Conservation (phyloP, 2,329 filamentous ascomycete species). For the Penicillium janthinellum region DNA sequence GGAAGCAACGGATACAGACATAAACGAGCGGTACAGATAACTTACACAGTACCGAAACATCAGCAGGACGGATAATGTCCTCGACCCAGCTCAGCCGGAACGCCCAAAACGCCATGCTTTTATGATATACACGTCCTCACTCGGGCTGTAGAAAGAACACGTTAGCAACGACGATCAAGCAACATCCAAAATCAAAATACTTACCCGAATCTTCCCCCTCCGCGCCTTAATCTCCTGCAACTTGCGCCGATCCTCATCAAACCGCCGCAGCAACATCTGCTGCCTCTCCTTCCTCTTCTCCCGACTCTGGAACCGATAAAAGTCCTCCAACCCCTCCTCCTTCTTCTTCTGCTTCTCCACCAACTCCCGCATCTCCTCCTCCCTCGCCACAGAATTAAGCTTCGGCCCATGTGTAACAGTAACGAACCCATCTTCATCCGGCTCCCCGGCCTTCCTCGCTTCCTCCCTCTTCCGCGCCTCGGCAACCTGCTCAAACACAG, state of each 20-base stretch:
- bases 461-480: constrained; percentile 65
- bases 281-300: constrained; percentile 78
- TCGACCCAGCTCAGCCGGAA: constrained; percentile 6
- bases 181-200: constrained; percentile 13
- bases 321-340: constrained; percentile 67
- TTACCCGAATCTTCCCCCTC: constrained; percentile 61
- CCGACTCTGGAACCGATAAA: constrained; percentile 81
- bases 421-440: constrained; percentile 93
- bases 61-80: constrained; percentile 4
- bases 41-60: constrained; percentile 25
- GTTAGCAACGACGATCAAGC: constrained; percentile 11
- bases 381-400: constrained; percentile 70
- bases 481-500: constrained; percentile 69
- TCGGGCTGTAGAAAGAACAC: constrained; percentile 34
- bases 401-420: constrained; percentile 81
- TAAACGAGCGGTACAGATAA: constrained; percentile 6
- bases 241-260: constrained; percentile 75
- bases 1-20: neutral
- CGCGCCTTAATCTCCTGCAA: constrained; percentile 70
- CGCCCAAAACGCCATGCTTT: constrained; percentile 35
- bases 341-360: constrained; percentile 64
- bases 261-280: constrained; percentile 67
- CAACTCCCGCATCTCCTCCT: constrained; percentile 67
- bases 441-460: constrained; percentile 70
- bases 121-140: constrained; percentile 26